These are phyloP conservation scores for Perkinsus olseni DNA, from an alignment of 169 alveolate genomes.

Conservation along the genomic window DNA sequence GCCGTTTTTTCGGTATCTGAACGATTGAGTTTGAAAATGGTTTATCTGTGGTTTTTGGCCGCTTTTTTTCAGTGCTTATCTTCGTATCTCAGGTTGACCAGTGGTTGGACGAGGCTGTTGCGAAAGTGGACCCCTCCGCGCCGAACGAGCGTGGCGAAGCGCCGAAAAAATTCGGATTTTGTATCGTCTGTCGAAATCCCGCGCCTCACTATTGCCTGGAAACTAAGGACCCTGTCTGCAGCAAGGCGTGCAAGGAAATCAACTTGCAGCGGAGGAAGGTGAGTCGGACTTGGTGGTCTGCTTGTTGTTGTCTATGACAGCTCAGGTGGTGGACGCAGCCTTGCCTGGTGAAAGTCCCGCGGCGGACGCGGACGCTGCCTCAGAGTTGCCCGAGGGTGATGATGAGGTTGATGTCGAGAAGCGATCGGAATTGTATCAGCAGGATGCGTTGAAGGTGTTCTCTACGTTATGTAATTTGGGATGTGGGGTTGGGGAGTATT, in stretches of 20 bases:
- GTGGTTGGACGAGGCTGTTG: not conserved
- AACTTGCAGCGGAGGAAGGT: conserved; percentile 24
- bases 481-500: too few species aligned
- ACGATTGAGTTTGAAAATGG: not conserved
- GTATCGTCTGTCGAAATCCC: conserved; percentile 64
- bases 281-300: not conserved
- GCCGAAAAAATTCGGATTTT: conserved; percentile 69
- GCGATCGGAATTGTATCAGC: not conserved
- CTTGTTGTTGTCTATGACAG: too few species aligned
- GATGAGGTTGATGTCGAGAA: not conserved
- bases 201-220: conserved; percentile 66
- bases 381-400: not conserved
- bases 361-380: not conserved
- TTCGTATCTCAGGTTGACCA: not conserved
- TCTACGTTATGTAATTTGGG: not conserved
- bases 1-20: too few species aligned
- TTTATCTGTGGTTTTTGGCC: not conserved
- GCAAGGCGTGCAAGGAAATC: conserved; percentile 57
- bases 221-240: conserved; percentile 64
- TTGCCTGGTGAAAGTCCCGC: not conserved
- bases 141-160: conserved; percentile 42
- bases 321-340: not conserved
- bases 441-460: not conserved
- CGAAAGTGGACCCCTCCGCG: not conserved
- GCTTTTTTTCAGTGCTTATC: not conserved